A percentile compares a stretch with the other conserved stretches of the same genome.
Evolutionary conservation across 2,329 filamentous ascomycete genomes (phyloP).

Genomic region (Aureobasidium sp.): DNA sequence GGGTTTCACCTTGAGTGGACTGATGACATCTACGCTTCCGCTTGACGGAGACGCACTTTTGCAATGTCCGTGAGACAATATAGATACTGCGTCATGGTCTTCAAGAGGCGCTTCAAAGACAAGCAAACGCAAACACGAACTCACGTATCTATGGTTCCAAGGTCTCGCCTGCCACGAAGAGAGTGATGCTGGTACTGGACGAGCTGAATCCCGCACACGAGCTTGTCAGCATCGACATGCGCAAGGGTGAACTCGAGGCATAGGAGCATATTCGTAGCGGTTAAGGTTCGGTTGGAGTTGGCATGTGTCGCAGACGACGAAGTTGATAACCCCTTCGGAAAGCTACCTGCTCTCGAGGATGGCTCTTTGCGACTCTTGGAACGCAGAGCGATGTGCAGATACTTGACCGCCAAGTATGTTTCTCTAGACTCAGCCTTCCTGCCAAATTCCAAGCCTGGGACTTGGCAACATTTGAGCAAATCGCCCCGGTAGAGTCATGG

Average conservation of each 20-base stretch:
- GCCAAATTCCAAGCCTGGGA: not conserved
- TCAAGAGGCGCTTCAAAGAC: not conserved
- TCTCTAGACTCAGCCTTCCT: not conserved
- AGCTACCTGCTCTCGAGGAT: slow-evolving; percentile 28
- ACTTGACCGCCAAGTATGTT: slow-evolving; percentile 27
- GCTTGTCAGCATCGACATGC: not conserved
- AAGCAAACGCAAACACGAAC: not conserved
- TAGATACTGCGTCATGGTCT: not conserved
- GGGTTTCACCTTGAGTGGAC: no score
- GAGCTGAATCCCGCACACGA: not conserved
- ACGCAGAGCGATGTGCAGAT: slow-evolving; percentile 28
- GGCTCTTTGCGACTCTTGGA: slow-evolving; percentile 29
- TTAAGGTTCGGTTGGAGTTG: no score
- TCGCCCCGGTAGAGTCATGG: slow-evolving; percentile 2
- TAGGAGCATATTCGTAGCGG: not conserved
- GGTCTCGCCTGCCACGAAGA: not conserved
- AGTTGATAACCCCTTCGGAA: not conserved
- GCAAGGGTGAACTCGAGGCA: not conserved
- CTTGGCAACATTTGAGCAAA: slow-evolving; percentile 1
- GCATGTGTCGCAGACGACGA: not conserved
- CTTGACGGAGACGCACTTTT: no score
- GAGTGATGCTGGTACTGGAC: not conserved
- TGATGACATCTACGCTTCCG: no score
- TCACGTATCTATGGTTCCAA: not conserved
- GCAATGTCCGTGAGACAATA: no score